These are phyloP conservation scores for Cordyceps tenuipes DNA, from an alignment of 2,329 filamentous ascomycete species.

Conservation along the genomic window DNA sequence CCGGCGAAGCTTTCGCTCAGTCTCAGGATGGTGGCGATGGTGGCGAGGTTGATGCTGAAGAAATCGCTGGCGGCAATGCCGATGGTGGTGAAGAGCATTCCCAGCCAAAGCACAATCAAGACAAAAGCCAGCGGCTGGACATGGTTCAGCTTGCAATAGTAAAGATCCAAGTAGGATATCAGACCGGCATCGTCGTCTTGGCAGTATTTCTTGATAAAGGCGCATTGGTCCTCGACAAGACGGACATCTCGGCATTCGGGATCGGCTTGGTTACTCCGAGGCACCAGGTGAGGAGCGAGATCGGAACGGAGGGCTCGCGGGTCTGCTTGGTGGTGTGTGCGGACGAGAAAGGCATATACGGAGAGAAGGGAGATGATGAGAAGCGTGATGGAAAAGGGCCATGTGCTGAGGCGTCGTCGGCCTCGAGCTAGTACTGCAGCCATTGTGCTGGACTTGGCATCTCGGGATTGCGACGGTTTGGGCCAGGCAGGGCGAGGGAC, in stretches of 20 bases:
- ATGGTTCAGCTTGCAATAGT: slow-evolving; percentile 71
- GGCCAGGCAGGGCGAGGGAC: not conserved
- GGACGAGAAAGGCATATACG: slow-evolving; percentile 34
- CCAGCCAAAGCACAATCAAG: slow-evolving; percentile 74
- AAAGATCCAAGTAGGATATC: slow-evolving; percentile 78
- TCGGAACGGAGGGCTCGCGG: slow-evolving; percentile 10
- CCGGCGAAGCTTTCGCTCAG: slow-evolving; percentile 95
- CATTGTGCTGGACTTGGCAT: slow-evolving; percentile 12
- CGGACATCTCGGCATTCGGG: slow-evolving; percentile 72
- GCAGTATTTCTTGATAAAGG: slow-evolving; percentile 76
- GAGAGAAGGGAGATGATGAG: slow-evolving; percentile 39
- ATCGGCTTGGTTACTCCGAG: slow-evolving; percentile 20
- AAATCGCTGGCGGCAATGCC: slow-evolving; percentile 98
- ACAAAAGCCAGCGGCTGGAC: slow-evolving; percentile 70
- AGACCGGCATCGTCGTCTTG: slow-evolving; percentile 83
- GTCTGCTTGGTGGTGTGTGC: slow-evolving; percentile 14
- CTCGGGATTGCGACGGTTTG: not conserved
- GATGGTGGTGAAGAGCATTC: slow-evolving; percentile 88
- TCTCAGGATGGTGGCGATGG: slow-evolving; percentile 78
- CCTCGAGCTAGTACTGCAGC: slow-evolving; percentile 33
- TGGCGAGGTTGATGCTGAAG: slow-evolving; percentile 93
- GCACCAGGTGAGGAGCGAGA: slow-evolving; percentile 17
- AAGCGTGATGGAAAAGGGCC: slow-evolving; percentile 40
- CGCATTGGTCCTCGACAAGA: slow-evolving; percentile 69
- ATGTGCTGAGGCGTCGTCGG: slow-evolving; percentile 7